phyloP scores from a whole-genome alignment of 176 grass and related monocot species.

The Cocos nucifera region DNA sequence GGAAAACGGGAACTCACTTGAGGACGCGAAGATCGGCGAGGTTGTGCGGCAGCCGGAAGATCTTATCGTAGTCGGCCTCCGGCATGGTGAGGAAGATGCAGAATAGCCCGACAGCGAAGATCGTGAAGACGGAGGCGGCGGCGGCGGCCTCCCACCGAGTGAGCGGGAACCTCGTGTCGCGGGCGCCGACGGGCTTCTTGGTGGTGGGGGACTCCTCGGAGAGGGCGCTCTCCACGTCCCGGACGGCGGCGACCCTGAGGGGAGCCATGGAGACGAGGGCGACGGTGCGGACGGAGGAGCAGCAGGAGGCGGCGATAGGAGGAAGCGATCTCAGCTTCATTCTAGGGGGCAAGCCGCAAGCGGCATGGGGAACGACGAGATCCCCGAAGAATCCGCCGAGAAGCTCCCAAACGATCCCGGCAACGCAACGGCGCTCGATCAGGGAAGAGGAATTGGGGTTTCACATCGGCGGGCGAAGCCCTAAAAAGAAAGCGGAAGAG shows the following conservation, averaged over 20 bases:
- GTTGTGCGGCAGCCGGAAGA: conserved; percentile 71
- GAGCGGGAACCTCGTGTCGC: conserved; percentile 29
- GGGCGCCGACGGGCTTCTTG: conserved; percentile 59
- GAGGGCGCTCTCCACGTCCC: conserved; percentile 53
- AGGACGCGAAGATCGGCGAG: conserved; percentile 83
- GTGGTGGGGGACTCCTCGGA: conserved; percentile 41
- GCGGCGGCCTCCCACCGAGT: conserved; percentile 64
- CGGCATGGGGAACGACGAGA: too few relatives aligned
- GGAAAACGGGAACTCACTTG: conserved; percentile 38
- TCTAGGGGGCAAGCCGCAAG: too few relatives aligned
- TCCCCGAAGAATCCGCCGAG: too few relatives aligned
- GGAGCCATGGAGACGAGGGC: conserved; percentile 33
- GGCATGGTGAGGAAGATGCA: conserved; percentile 74
- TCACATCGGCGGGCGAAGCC: too few relatives aligned
- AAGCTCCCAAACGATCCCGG: too few relatives aligned
- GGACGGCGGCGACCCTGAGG: conserved; percentile 23
- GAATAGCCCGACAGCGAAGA: conserved; percentile 76
- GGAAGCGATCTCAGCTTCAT: too few relatives aligned
- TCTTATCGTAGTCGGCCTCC: conserved; percentile 57
- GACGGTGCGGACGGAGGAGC: not conserved
- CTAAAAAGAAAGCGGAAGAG: too few relatives aligned
- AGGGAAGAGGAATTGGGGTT: too few relatives aligned
- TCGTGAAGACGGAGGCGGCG: conserved; percentile 45
- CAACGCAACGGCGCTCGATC: too few relatives aligned
- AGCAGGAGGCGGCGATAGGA: not conserved